These are phyloP conservation scores for Calocybe gambosa DNA, from an alignment of 1,284 basidiomycete species.

Conservation along the genomic window DNA sequence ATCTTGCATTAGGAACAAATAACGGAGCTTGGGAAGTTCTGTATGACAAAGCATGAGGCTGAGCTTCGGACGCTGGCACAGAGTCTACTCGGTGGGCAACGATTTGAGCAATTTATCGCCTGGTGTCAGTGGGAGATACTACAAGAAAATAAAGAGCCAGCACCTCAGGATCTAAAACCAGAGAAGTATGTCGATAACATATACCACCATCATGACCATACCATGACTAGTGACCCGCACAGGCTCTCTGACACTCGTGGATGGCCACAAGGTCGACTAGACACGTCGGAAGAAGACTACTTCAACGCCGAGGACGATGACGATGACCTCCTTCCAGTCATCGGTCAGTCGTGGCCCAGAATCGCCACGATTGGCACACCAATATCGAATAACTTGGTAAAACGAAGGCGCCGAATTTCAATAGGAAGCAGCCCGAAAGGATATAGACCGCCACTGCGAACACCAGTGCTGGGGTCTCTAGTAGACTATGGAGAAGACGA, in stretches of 20 bases:
- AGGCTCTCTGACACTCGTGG: constrained; percentile 36
- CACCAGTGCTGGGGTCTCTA: constrained; percentile 50
- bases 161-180: constrained; percentile 48
- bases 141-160: constrained; percentile 69
- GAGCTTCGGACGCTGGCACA: constrained; percentile 63
- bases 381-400: constrained; percentile 32
- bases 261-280: constrained; percentile 49
- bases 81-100: constrained; percentile 53
- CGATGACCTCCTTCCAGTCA: constrained; percentile 38
- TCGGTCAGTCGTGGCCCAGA: constrained; percentile 34
- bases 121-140: constrained; percentile 74
- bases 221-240: constrained; percentile 8
- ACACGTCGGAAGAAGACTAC: constrained; percentile 83
- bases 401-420: constrained; percentile 51
- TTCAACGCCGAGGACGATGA: constrained; percentile 82
- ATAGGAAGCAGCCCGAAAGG: constrained; percentile 31
- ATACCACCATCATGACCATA: background rate
- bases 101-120: constrained; percentile 66
- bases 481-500: constrained; percentile 73
- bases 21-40: constrained; percentile 77
- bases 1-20: constrained; percentile 66
- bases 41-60: constrained; percentile 74
- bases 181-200: constrained; percentile 39
- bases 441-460: constrained; percentile 39
- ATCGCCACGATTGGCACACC: constrained; percentile 24